Evolutionary conservation across 2,329 filamentous ascomycete genomes (phyloP), one percentile per base, ranked within the genome.

Genomic region (Neodidymelliopsis sp.): DNA sequence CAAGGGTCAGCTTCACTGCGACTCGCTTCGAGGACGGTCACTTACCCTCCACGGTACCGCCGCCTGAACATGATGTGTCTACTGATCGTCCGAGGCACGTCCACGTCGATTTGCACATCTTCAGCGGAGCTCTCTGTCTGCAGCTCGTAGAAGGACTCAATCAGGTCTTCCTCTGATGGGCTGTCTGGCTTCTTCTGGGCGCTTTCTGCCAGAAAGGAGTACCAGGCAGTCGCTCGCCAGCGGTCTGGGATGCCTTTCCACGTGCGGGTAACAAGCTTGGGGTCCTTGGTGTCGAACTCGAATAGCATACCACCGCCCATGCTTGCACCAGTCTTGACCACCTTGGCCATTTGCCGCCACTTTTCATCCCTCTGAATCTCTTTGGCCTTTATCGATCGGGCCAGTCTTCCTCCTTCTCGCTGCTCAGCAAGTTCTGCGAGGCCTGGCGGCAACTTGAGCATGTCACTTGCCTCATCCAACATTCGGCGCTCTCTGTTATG

Each of bases 221-320:
- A 93, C 94, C 94, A 99, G 2, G 93, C 94, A 1, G 90, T 88
- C 23, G 88, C 84, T 40, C 94, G 88, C 94, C 94, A 99, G 55
- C 91, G 86, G 73, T 99, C 94, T 0, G 94, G 94, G 56, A 99
- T 96, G 22, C 94, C 94, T 71, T 99, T 99, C 94, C 94, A 99
- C 1, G 91, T 95, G 46, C 94, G 84, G 59, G 92, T 88, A 49
- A 96, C 86, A 31, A 99, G 79, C 71, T 97, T 80, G 5, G 89
- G 81, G 69, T 88, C 89, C 56, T 82, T 85, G 27, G 84, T 82
- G 72, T 97, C 91, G 68, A 97, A 97, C 44, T 91, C 88, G 56
- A 87, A 87, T 10, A 76, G 77, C 81, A 85, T 86, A 12, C 85
- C 84, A 15, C 85, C 84, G 12, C 82, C 83, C 16, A 84, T 82